Percentiles rank a stretch among this genome's conserved stretches.
phyloP scores from a whole-genome alignment of 2,329 filamentous ascomycete species.

The Aureobasidium sp. region DNA sequence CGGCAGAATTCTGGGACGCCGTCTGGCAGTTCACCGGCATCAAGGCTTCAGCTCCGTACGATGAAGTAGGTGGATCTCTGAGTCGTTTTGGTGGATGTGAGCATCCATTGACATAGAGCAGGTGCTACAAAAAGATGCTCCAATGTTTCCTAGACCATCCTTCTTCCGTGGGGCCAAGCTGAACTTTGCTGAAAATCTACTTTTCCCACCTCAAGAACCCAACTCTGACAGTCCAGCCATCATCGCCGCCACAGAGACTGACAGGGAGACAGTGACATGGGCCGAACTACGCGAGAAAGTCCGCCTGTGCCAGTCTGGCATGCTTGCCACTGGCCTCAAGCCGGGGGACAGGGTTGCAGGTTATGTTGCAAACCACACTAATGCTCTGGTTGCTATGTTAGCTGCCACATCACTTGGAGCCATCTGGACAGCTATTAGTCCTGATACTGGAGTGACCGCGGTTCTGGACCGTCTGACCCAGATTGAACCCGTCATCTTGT shows the following conservation, averaged over 20 bases:
- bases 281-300: slow-evolving; percentile 70
- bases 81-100: not conserved
- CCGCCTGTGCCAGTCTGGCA: slow-evolving; percentile 59
- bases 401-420: slow-evolving; percentile 74
- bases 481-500: slow-evolving; percentile 73
- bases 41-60: slow-evolving; percentile 55
- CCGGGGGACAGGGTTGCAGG: slow-evolving; percentile 55
- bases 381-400: slow-evolving; percentile 82
- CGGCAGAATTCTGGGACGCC: slow-evolving; percentile 73
- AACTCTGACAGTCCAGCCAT: slow-evolving; percentile 59
- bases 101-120: slow-evolving; percentile 29
- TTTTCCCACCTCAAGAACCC: slow-evolving; percentile 60
- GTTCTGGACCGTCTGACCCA: slow-evolving; percentile 81
- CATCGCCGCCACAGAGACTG: slow-evolving; percentile 71
- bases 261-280: slow-evolving; percentile 64
- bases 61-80: slow-evolving; percentile 40
- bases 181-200: slow-evolving; percentile 92
- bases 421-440: slow-evolving; percentile 87
- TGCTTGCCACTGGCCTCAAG: slow-evolving; percentile 58
- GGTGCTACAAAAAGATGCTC: slow-evolving; percentile 58
- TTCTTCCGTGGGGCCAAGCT: slow-evolving; percentile 75
- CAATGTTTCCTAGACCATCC: slow-evolving; percentile 77
- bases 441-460: slow-evolving; percentile 84
- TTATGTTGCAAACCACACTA: slow-evolving; percentile 83
- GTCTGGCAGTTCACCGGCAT: slow-evolving; percentile 79